Percentiles rank a stretch among this genome's conserved stretches.
These are phyloP conservation scores for Sordaria brevicollis DNA, from an alignment of 495 filamentous ascomycete species.

Conservation along the genomic window DNA sequence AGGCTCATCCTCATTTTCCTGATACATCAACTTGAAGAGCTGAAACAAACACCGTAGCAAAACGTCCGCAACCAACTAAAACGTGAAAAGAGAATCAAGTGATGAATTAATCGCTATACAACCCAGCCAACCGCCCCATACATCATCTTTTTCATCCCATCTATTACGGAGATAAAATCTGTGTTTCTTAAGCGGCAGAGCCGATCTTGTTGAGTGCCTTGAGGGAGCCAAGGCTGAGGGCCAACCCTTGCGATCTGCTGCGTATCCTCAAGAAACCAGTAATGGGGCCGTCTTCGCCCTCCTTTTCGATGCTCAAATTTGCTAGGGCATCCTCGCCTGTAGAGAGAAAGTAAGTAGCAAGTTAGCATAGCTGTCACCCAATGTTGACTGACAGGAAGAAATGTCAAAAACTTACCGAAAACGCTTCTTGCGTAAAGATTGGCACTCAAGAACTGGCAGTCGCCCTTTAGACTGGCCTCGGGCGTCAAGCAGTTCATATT, in stretches of 20 bases:
- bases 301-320: conserved; percentile 96
- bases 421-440: conserved; percentile 97
- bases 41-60: neutral
- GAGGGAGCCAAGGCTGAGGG: conserved; percentile 84
- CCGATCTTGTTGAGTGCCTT: conserved; percentile 89
- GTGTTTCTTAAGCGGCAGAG: conserved; percentile 28
- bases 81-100: neutral
- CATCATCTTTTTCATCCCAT: neutral
- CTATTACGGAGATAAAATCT: neutral
- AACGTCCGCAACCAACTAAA: neutral
- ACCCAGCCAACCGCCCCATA: neutral
- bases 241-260: conserved; percentile 92
- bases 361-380: conserved; percentile 12
- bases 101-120: neutral
- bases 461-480: conserved; percentile 90
- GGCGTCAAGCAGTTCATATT: conserved; percentile 99
- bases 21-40: neutral
- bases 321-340: conserved; percentile 96
- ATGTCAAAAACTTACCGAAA: conserved; percentile 67
- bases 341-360: neutral
- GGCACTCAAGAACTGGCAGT: conserved; percentile 95
- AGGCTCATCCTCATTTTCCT: neutral
- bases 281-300: conserved; percentile 88
- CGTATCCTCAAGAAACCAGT: conserved; percentile 99
- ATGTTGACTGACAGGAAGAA: neutral